These are phyloP conservation scores for Cutaneotrichosporon spelunceum DNA, from an alignment of 1,284 basidiomycete genomes.

Conservation along the genomic window DNA sequence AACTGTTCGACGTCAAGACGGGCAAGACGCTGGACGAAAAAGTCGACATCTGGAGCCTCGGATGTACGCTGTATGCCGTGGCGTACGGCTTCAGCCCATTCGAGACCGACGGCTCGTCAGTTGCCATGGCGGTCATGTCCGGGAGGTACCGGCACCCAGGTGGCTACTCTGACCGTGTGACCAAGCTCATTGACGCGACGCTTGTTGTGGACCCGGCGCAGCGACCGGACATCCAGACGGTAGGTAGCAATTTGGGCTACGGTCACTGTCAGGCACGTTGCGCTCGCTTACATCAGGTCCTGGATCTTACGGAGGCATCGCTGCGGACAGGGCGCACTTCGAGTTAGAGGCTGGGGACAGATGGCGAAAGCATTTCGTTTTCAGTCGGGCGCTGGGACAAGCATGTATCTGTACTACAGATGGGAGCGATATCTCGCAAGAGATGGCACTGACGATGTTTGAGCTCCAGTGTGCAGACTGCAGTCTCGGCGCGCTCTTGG, in stretches of 20 bases:
- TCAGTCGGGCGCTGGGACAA: background rate
- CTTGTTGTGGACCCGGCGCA: slow-evolving; percentile 74
- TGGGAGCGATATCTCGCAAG: background rate
- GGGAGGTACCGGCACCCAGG: slow-evolving; percentile 75
- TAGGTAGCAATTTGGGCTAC: slow-evolving; percentile 38
- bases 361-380: no score
- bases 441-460: no score
- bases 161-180: slow-evolving; percentile 72
- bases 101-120: slow-evolving; percentile 82
- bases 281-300: slow-evolving; percentile 54
- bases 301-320: slow-evolving; percentile 65
- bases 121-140: slow-evolving; percentile 90
- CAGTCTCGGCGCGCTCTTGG: no score
- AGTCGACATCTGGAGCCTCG: slow-evolving; percentile 94
- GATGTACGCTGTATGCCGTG: slow-evolving; percentile 84
- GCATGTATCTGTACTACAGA: slow-evolving; percentile 6
- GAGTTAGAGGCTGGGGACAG: background rate
- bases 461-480: background rate
- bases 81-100: slow-evolving; percentile 92
- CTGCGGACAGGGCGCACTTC: slow-evolving; percentile 6
- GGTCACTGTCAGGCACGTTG: background rate
- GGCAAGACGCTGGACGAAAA: slow-evolving; percentile 81
- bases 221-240: slow-evolving; percentile 78
- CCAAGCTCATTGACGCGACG: slow-evolving; percentile 76
- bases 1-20: slow-evolving; percentile 93